phyloP scores from a whole-genome alignment of 164 flowering plant species.

The Aristolochia californica region DNA sequence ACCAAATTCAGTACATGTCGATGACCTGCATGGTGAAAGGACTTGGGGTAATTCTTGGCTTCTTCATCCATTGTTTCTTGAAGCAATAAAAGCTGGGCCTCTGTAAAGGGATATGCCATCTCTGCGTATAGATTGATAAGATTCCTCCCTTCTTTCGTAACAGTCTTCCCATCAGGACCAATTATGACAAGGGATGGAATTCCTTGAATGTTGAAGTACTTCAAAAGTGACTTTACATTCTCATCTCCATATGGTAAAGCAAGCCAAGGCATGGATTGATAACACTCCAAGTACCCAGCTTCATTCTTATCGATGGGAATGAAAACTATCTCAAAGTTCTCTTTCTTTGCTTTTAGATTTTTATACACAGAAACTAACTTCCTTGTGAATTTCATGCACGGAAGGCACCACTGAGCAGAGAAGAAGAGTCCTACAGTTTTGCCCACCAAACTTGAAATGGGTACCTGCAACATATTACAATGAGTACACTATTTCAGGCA shows the following conservation, averaged over 20 bases:
- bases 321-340: slow-evolving; percentile 53
- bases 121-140: slow-evolving; percentile 56
- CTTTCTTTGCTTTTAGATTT: slow-evolving; percentile 33
- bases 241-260: slow-evolving; percentile 58
- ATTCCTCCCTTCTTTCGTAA: slow-evolving; percentile 54
- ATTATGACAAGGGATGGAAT: slow-evolving; percentile 60
- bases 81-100: slow-evolving; percentile 29
- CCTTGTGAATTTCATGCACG: slow-evolving; percentile 49
- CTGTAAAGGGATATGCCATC: slow-evolving; percentile 66
- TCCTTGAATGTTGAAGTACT: slow-evolving; percentile 47
- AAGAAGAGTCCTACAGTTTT: slow-evolving; percentile 73
- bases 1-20: slow-evolving; percentile 53
- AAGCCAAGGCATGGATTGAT: slow-evolving; percentile 60
- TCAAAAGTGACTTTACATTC: slow-evolving; percentile 26
- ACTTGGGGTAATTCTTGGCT: slow-evolving; percentile 43
- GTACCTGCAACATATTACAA: slow-evolving; percentile 17
- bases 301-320: slow-evolving; percentile 48
- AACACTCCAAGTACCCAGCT: slow-evolving; percentile 30
- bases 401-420: slow-evolving; percentile 67
- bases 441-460: slow-evolving; percentile 36
- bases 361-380: slow-evolving; percentile 46
- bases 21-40: slow-evolving; percentile 44
- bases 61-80: slow-evolving; percentile 60
- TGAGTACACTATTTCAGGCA: slow-evolving; percentile 2
- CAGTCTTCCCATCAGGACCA: slow-evolving; percentile 74